phyloP scores from a whole-genome alignment of 2,329 filamentous ascomycete species.

The Diplodia corticola region DNA sequence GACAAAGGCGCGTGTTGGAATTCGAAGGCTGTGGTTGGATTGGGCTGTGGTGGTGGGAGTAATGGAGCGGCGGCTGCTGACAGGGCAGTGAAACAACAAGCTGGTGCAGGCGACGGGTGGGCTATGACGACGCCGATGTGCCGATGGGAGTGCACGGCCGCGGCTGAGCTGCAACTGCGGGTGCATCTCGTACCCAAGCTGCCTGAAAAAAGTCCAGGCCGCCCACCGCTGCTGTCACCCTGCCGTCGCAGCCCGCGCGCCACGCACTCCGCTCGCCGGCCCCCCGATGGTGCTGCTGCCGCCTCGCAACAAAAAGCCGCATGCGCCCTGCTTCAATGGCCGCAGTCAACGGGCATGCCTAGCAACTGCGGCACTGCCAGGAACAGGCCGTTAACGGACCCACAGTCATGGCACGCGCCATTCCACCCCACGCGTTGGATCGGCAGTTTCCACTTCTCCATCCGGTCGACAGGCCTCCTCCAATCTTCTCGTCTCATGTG shows the following conservation, averaged over 20 bases:
- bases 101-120: slow-evolving; percentile 6
- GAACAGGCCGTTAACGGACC: not conserved
- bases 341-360: not conserved
- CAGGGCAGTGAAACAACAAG: slow-evolving; percentile 8
- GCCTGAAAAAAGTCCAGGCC: not conserved
- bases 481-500: not conserved
- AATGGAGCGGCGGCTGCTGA: not conserved
- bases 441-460: slow-evolving; percentile 1
- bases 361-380: not conserved
- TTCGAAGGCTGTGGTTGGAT: not conserved
- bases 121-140: slow-evolving; percentile 16
- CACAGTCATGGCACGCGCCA: slow-evolving; percentile 1
- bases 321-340: not conserved
- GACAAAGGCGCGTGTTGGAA: not conserved
- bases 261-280: too few species aligned
- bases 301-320: not conserved
- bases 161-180: not conserved
- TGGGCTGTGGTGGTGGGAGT: not conserved
- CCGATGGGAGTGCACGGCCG: slow-evolving; percentile 15
- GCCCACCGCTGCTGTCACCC: not conserved
- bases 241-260: not conserved
- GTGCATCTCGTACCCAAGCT: not conserved
- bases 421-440: slow-evolving; percentile 1
- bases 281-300: not conserved
- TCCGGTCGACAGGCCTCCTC: slow-evolving; percentile 2